Conservation (phyloP, 2,329 filamentous ascomycete genomes). For the Hypoxylon rubiginosum region DNA sequence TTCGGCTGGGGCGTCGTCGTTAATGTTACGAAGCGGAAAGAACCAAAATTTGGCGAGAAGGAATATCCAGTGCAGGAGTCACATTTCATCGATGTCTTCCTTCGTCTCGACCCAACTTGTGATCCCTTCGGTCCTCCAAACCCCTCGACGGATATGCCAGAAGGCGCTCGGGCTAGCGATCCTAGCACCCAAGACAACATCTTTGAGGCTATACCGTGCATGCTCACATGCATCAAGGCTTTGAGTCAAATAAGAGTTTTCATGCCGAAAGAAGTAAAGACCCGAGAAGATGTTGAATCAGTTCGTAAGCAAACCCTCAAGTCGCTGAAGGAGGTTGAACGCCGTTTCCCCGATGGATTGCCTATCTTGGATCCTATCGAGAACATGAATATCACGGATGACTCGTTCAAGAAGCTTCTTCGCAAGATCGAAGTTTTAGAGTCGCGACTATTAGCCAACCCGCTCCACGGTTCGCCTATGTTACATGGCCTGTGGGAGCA, state of each 20-base stretch:
- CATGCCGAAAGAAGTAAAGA: conserved; percentile 81
- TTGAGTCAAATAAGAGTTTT: conserved; percentile 88
- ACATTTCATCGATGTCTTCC: conserved; percentile 84
- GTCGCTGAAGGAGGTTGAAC: conserved; percentile 81
- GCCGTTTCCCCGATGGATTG: conserved; percentile 92
- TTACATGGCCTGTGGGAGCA: conserved; percentile 88
- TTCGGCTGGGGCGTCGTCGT: conserved; percentile 96
- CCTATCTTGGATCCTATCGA: conserved; percentile 92
- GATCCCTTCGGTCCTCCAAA: conserved; percentile 59
- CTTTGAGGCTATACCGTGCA: conserved; percentile 87
- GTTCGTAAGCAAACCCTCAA: conserved; percentile 77
- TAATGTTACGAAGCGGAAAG: conserved; percentile 75
- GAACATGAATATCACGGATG: conserved; percentile 94
- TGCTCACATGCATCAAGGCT: conserved; percentile 86
- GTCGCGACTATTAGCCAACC: conserved; percentile 87
- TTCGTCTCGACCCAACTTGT: conserved; percentile 69
- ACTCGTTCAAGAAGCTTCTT: conserved; percentile 91
- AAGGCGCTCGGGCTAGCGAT: conserved; percentile 73
- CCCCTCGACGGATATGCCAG: conserved; percentile 65
- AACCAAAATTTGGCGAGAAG: conserved; percentile 75
- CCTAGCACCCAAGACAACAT: conserved; percentile 75
- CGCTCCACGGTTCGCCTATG: conserved; percentile 89
- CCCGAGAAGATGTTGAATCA: conserved; percentile 73
- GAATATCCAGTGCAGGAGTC: conserved; percentile 81
- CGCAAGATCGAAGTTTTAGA: conserved; percentile 98